Evolutionary conservation across 2,329 filamentous ascomycete species (phyloP), one percentile per base, ranked within the genome.

Genomic region (Trichoderma polysporum): DNA sequence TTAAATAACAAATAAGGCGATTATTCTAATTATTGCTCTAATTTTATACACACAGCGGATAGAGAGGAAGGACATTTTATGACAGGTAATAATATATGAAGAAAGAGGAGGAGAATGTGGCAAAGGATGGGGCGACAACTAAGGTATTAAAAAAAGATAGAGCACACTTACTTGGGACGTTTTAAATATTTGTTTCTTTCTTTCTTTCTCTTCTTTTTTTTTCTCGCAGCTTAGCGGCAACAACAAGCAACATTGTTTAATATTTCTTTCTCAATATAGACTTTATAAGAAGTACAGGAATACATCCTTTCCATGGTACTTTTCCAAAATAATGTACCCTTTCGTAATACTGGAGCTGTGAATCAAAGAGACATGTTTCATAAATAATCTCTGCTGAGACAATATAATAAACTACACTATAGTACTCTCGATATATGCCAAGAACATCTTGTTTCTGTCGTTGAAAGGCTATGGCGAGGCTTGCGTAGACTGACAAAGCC

Each of bases 1-100:
- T 37, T 80, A 31, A 64, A 53, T 19, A 45, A 45, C 15, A 17
- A 27, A 9, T 15, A 17, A 9, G 13, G 7, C 27, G n/a, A 33
- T 4, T 6, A n/a, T 27, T 45, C 9, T 10, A 10, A 45, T 31
- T 57, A 37, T 25, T 27, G 47, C 25, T 50, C 47, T 50, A 50
- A 9, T 8, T 31, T 54, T 45, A n/a, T 25, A 19, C 17, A 10
- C 4, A 53, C 47, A 12, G 25, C 25, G 37, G 59, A 45, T 5
- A 60, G 13, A 35, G n/a, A 15, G 25, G n/a, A 53, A 29, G 3
- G n/a, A 35, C 47, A 22, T 19, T 45, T 64, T 6, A 47, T 41
- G 29, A 47, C 27, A 22, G 37, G 50, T 39, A 47, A 19, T 10
- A 19, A 45, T 31, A 41, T 25, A 27, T 37, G 8, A 45, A 56